These are phyloP conservation scores for Hypoxylon cercidicola DNA, from an alignment of 495 filamentous ascomycete genomes.

Conservation along the genomic window DNA sequence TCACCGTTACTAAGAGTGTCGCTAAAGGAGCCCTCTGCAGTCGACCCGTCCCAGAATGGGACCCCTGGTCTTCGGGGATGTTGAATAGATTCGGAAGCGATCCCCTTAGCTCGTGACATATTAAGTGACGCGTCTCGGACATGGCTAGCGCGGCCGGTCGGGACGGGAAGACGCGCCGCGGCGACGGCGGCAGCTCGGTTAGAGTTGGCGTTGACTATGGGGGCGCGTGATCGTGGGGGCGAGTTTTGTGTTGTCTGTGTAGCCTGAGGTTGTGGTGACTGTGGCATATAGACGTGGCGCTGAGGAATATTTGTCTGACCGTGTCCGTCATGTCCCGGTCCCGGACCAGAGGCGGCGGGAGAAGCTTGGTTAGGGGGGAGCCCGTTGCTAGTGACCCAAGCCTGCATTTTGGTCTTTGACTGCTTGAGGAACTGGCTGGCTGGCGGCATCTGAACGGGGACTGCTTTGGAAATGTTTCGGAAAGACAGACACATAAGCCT, in stretches of 20 bases:
- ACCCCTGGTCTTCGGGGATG: conserved; percentile 30
- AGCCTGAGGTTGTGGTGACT: conserved; percentile 20
- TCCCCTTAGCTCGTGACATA: conserved; percentile 27
- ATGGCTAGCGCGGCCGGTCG: conserved; percentile 35
- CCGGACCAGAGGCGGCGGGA: conserved; percentile 36
- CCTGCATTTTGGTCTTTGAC: conserved; percentile 47
- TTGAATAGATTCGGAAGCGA: conserved; percentile 42
- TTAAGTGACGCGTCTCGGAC: conserved; percentile 40
- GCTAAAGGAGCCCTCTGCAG: conserved; percentile 47
- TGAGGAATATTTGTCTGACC: conserved; percentile 31
- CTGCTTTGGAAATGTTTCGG: conserved; percentile 32
- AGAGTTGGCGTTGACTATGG: conserved; percentile 45
- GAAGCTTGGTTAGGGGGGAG: conserved; percentile 34
- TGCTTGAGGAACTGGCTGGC: conserved; percentile 45
- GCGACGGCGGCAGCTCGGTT: conserved; percentile 35
- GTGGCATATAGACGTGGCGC: conserved; percentile 45
- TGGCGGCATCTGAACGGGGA: conserved; percentile 45
- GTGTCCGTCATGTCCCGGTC: conserved; percentile 37
- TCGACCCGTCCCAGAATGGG: conserved; percentile 49
- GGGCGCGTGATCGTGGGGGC: conserved; percentile 44
- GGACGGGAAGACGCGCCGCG: conserved; percentile 36
- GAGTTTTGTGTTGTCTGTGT: conserved; percentile 30
- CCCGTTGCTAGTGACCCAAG: conserved; percentile 46
- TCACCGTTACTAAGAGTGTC: conserved; percentile 47
- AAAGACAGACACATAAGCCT: conserved; percentile 38